A percentile compares a stretch with the other conserved stretches of the same genome.
Conservation (phyloP, 2,329 filamentous ascomycete species). For the Zymoseptoria tritici region DNA sequence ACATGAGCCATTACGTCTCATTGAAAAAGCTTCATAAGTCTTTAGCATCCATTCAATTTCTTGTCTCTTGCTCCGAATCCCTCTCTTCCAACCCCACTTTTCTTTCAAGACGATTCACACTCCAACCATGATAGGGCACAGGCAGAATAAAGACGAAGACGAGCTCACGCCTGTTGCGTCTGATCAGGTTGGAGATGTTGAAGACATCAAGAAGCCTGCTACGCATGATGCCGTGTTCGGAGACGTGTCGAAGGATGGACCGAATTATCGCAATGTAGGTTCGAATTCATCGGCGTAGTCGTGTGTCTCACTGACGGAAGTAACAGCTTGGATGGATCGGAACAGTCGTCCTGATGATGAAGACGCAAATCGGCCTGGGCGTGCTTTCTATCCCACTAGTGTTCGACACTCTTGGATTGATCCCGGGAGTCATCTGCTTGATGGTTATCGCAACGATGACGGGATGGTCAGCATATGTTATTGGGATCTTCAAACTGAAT, state of each 20-base stretch:
- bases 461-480: constrained; percentile 42
- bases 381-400: constrained; percentile 41
- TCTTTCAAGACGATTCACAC: not conserved
- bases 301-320: not conserved
- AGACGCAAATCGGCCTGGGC: constrained; percentile 38
- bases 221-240: constrained; percentile 16
- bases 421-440: constrained; percentile 41
- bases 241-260: constrained; percentile 9
- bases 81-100: not conserved
- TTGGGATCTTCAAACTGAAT: constrained; percentile 45
- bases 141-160: constrained; percentile 1
- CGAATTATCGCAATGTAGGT: constrained; percentile 22
- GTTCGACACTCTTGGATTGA: constrained; percentile 39
- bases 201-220: constrained; percentile 4
- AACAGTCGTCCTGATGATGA: constrained; percentile 38
- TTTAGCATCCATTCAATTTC: not conserved
- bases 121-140: not conserved
- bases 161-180: constrained; percentile 10
- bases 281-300: not conserved
- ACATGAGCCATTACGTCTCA: not conserved
- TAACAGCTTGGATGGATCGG: constrained; percentile 36
- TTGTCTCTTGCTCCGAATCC: not conserved
- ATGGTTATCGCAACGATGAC: constrained; percentile 35
- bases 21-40: not conserved
- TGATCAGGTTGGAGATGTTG: constrained; percentile 10